Percentiles rank a stretch among this genome's conserved stretches.
phyloP scores from a whole-genome alignment of 805 yeast species.

The Metahyphopichia silvanorum region DNA sequence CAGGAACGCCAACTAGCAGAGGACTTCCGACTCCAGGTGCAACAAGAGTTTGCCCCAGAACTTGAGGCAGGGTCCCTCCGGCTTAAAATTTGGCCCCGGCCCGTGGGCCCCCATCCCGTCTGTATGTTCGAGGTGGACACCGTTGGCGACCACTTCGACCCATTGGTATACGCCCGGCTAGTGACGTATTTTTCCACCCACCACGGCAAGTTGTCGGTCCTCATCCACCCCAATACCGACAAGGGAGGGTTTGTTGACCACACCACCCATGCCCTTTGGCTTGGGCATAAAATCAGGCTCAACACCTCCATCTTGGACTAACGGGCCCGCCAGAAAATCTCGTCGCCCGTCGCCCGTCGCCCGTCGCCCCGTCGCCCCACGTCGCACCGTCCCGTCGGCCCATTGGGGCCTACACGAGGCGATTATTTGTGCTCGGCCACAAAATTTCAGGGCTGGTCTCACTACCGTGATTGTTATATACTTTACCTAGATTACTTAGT shows the following conservation, averaged over 20 bases:
- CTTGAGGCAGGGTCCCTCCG: conserved; percentile 38
- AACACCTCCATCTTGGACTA: conserved; percentile 10
- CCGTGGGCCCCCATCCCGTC: conserved; percentile 59
- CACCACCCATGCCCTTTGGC: conserved; percentile 55
- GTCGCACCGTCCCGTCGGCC: too few species aligned
- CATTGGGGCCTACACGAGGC: too few species aligned
- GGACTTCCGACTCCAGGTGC: conserved; percentile 37
- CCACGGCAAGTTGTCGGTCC: conserved; percentile 50
- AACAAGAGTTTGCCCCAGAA: conserved; percentile 40
- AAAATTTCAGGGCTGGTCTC: too few species aligned
- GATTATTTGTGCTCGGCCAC: too few species aligned
- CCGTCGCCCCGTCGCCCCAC: too few species aligned
- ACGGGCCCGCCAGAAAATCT: not conserved
- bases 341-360: too few species aligned
- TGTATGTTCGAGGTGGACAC: conserved; percentile 56
- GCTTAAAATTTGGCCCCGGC: conserved; percentile 43
- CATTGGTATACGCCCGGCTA: conserved; percentile 41
- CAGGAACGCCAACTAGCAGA: conserved; percentile 32
- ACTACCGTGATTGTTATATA: too few species aligned
- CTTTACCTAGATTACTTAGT: too few species aligned
- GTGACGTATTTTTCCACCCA: conserved; percentile 51
- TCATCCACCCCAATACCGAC: conserved; percentile 51
- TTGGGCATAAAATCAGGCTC: conserved; percentile 42
- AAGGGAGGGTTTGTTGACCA: conserved; percentile 46
- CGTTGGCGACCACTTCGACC: conserved; percentile 23